These are phyloP conservation scores for Diaporthe vexans DNA, from an alignment of 2,329 filamentous ascomycete genomes.

Conservation along the genomic window DNA sequence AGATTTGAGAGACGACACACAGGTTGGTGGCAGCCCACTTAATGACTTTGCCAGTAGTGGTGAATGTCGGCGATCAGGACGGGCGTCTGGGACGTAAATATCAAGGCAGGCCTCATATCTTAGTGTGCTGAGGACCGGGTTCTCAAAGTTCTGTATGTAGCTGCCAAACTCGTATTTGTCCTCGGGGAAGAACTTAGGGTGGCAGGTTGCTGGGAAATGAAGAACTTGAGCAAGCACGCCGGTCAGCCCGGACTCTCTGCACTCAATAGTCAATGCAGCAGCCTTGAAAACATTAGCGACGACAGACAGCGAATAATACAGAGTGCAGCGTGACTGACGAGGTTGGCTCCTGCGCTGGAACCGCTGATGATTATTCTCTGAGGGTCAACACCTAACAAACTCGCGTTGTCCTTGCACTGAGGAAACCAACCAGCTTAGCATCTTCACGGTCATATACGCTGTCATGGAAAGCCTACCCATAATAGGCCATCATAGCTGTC, in stretches of 20 bases:
- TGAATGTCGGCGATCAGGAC: conserved; percentile 9
- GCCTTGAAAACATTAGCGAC: neutral
- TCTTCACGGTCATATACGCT: too few species aligned
- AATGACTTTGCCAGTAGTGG: conserved; percentile 7
- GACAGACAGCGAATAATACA: too few species aligned
- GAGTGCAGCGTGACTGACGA: neutral
- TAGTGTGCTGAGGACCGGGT: conserved; percentile 7
- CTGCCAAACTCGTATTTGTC: conserved; percentile 16
- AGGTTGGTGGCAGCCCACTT: neutral
- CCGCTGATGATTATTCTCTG: neutral
- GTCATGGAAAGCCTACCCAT: too few species aligned
- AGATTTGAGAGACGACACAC: neutral
- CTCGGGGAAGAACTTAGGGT: conserved; percentile 15
- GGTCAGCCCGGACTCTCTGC: neutral
- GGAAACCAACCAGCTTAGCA: too few species aligned
- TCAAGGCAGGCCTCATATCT: conserved; percentile 11
- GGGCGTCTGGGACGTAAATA: neutral
- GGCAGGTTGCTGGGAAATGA: conserved; percentile 14
- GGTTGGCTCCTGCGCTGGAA: conserved; percentile 17
- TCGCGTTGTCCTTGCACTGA: conserved; percentile 14
- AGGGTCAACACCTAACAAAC: neutral
- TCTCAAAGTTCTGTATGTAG: conserved; percentile 19
- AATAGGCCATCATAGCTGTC: conserved; percentile 22
- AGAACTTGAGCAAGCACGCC: conserved; percentile 8
- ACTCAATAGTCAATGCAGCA: conserved; percentile 1